phyloP scores from a whole-genome alignment of 768 basidiomycete species.

The Macrocybe gigantea region DNA sequence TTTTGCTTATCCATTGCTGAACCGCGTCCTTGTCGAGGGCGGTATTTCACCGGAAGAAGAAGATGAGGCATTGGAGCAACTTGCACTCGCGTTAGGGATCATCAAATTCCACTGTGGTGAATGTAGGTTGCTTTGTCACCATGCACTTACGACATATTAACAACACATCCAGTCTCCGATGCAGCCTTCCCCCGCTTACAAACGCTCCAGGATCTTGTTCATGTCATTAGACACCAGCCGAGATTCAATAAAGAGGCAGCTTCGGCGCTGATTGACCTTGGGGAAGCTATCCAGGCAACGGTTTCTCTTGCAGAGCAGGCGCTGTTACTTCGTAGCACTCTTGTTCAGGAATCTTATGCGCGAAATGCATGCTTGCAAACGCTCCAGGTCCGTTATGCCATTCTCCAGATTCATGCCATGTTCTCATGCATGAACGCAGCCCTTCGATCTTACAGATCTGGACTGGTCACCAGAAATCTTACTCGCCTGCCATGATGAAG shows the following conservation, averaged over 20 bases:
- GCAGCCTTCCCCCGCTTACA: constrained; percentile 66
- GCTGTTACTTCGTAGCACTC: constrained; percentile 65
- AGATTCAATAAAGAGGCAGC: constrained; percentile 80
- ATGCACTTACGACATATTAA: background rate
- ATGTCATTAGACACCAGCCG: constrained; percentile 71
- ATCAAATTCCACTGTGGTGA: constrained; percentile 68
- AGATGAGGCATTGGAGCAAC: constrained; percentile 74
- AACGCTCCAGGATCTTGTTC: constrained; percentile 64
- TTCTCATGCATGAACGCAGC: constrained; percentile 35
- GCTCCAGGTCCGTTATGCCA: constrained; percentile 56
- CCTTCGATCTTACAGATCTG: constrained; percentile 89
- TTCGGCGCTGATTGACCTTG: constrained; percentile 73
- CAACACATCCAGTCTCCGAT: constrained; percentile 50
- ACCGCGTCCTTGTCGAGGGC: constrained; percentile 59
- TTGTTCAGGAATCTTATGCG: constrained; percentile 84
- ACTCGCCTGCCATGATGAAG: constrained; percentile 81
- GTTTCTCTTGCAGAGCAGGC: constrained; percentile 58
- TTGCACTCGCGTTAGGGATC: constrained; percentile 66
- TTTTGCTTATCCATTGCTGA: constrained; percentile 72
- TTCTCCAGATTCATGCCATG: background rate
- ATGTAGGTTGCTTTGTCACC: constrained; percentile 42
- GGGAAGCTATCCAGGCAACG: constrained; percentile 67
- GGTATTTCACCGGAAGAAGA: constrained; percentile 62
- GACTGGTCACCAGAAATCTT: constrained; percentile 90
- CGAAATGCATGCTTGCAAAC: constrained; percentile 88